phyloP scores from a whole-genome alignment of 2,329 filamentous ascomycete genomes.

The Elsinoe perseae region DNA sequence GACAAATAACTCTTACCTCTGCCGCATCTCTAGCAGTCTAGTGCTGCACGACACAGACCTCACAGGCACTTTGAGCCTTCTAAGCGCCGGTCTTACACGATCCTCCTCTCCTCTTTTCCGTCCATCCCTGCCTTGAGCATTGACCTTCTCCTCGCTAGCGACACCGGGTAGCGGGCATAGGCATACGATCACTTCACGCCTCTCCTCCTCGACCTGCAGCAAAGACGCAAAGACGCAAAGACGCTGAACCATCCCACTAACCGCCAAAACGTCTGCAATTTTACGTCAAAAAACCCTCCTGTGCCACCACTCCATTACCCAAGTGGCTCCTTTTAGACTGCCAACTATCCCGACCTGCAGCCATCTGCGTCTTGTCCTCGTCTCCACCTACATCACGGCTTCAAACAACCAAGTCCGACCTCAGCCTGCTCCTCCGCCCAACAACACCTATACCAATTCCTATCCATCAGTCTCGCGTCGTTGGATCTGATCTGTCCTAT shows the following conservation, averaged over 20 bases:
- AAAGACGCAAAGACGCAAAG: too few species aligned
- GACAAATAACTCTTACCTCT: not conserved
- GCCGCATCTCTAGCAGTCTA: not conserved
- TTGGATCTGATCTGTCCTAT: slow-evolving; percentile 10
- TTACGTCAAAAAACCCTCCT: slow-evolving; percentile 10
- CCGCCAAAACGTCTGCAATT: slow-evolving; percentile 15
- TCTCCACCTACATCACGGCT: slow-evolving; percentile 4
- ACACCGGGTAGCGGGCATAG: slow-evolving; percentile 7
- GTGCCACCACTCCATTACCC: not conserved
- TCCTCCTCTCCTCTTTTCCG: not conserved
- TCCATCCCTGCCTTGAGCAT: slow-evolving; percentile 13
- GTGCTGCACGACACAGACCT: not conserved
- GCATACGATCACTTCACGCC: not conserved
- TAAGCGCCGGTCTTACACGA: slow-evolving; percentile 9
- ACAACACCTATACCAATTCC: not conserved
- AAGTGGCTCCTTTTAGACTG: slow-evolving; percentile 16
- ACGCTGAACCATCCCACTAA: slow-evolving; percentile 14
- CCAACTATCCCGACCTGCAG: slow-evolving; percentile 7
- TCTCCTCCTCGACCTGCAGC: not conserved
- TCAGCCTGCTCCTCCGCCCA: not conserved
- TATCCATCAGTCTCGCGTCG: slow-evolving; percentile 3
- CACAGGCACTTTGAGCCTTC: too few species aligned
- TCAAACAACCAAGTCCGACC: not conserved
- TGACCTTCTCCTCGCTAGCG: slow-evolving; percentile 12
- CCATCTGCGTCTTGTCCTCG: not conserved